Evolutionary conservation across 371 early-diverging fungal genomes (phyloP), one percentile per base, ranked within the genome.

Genomic region (Rhizopus arrhizus): DNA sequence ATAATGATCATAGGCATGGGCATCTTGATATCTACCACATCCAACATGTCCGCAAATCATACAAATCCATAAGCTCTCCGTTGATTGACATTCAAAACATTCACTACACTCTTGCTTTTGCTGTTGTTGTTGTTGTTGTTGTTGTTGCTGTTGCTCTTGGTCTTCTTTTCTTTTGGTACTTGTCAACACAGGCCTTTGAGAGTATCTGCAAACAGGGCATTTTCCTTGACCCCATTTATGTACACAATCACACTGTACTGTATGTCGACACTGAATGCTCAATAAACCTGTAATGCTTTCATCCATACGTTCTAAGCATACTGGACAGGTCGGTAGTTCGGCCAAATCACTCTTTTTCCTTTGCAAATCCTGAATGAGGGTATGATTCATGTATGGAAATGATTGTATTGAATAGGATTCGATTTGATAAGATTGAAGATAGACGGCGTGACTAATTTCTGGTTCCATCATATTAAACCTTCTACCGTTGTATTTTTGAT

Each of bases 281-380:
- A 95, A 57, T 32, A 98, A 67, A 1, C 95, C 96, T 8, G 95
- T 92, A 9, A 87, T 85, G 7, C 85, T 74, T 5, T 90, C 81
- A 76, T 98, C 98, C 89, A 98, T 88, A 10, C 95, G 81, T 56
- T 96, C 97, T 42, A 98, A 74, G 74, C 98, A 98, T 5, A 96
- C 95, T 5, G 97, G 96, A 62, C 98, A 98, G 0, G 91, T 93
- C 0, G 97, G 96, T n/a, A 95, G 70, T 66, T 95, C 94, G 11
- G 55, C 53, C 46, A 62, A 22, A 13, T 13, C 12, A 7, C 32
- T 48, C 28, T 57, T 15, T 11, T 35, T 32, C 34, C 60, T 36
- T 7, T 57, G 29, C 51, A 59, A 13, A 42, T 65, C 67, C 49
- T 59, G 57, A 3, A 48, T 47, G 15, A 70, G 15, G 22, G 73